Evolutionary conservation across 1,284 basidiomycete species (phyloP), one percentile per base, ranked within the genome.

Genomic region (Pseudozyma thailandica): DNA sequence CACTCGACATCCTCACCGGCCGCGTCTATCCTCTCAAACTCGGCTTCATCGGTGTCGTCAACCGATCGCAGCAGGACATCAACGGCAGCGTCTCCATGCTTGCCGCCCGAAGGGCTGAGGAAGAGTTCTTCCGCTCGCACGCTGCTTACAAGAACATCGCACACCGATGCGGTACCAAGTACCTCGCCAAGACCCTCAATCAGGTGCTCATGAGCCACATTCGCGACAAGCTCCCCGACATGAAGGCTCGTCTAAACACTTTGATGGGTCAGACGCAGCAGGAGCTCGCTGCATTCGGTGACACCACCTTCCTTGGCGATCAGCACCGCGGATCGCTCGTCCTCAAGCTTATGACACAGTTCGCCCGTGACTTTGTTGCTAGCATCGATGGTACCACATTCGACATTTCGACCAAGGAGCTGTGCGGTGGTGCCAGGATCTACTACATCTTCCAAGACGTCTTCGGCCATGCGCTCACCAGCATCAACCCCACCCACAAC

Each of bases 371-470:
- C 85, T 99, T 98, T 79, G 89, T 98, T 54, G 90, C 94, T 2
- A 97, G 94, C 16, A 97, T 99, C 78, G 96, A 98, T 77, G 96
- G 96, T 49, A 98, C 94, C n/a, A 92, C 93, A 58, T 88, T 95
- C 45, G 93, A 97, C 74, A 92, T 98, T 75, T 96, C 93, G 2
- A 99, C 96, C 4, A 99, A 99, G 83, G 96, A 99, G 83, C 89
- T 99, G 9, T 98, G 92, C 26, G 96, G 96, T 41, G 96, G 96
- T 55, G 96, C 96, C 10, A 88, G 96, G 55, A 93, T 99, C 84
- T 98, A 98, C 85, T 98, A 97, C 86, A 98, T 99, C 84, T 99
- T 99, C 88, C 94, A 98, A 82, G 96, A 98, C 78, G 90, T 98
- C 48, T 99, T 98, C 81, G 96, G 96, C 6, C 88, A 91, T 52